Percentiles rank a stretch among this genome's conserved stretches.
Evolutionary conservation across 768 basidiomycete genomes (phyloP).

Genomic region (Heimioporus sp.): DNA sequence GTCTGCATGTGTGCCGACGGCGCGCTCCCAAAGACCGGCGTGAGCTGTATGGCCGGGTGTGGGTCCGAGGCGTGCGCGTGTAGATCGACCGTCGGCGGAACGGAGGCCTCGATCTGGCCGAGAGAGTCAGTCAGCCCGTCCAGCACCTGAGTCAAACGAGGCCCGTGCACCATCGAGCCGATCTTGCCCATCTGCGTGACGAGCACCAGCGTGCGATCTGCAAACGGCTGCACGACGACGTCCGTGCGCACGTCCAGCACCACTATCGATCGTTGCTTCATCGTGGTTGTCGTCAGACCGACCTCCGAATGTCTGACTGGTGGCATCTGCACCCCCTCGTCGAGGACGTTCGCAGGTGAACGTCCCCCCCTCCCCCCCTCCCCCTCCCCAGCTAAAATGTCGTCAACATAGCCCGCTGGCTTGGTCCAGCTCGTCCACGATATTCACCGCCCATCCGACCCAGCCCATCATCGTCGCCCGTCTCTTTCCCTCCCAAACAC

Average conservation of each 20-base stretch:
- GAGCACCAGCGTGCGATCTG: conserved; percentile 81
- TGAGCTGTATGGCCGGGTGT: conserved; percentile 73
- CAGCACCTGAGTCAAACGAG: background rate
- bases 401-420: conserved; percentile 68
- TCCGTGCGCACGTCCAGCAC: conserved; percentile 66
- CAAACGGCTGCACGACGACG: conserved; percentile 72
- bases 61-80: conserved; percentile 35
- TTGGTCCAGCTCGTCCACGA: conserved; percentile 68
- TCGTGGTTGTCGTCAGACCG: background rate
- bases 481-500: conserved; percentile 68
- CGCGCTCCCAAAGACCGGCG: conserved; percentile 73
- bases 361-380: conserved; percentile 3
- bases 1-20: conserved; percentile 67
- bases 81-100: conserved; percentile 63
- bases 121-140: conserved; percentile 4
- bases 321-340: conserved; percentile 69
- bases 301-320: conserved; percentile 42
- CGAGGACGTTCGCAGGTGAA: conserved; percentile 54
- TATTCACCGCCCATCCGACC: conserved; percentile 66
- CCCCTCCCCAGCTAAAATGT: background rate
- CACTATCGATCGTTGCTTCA: conserved; percentile 46
- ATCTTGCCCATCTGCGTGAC: conserved; percentile 91
- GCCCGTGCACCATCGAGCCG: conserved; percentile 66
- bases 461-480: conserved; percentile 59
- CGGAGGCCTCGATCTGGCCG: conserved; percentile 72